Base-by-base conservation (phyloP, 345 rosid genomes). In the Toxicodendron radicans region DNA sequence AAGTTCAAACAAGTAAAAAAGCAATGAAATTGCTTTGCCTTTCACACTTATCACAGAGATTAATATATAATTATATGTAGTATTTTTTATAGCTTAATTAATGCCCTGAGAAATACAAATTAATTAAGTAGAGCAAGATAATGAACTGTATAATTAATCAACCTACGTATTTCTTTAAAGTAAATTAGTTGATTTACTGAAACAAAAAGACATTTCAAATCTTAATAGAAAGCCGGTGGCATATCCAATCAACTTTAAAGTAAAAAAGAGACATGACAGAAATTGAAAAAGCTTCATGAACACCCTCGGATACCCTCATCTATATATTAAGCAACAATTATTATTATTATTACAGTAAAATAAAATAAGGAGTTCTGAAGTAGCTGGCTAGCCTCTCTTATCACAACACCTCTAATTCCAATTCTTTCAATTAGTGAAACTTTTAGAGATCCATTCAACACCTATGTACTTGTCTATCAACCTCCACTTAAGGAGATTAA, bases 201-300 rank as follows among this genome's bases (percentile, higher is more conserved):
- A 63, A 21, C 24, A 70, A 70, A 57, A 33, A 21, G 13, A 7
- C 38, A 2, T 70, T 41, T 18, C 30, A 27, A 69, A 54, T 43
- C 53, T 58, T 43, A 16, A 70, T 21, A 58, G 18, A 54, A 58
- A 58, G 45, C 48, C 27, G 54, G 17, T 24, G 74, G 41, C 65
- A 58, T 43, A 59, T 71, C 41, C 58, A 27, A 71, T 71, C 66
- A 71, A 46, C 74, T 71, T 59, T 27, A 30, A 52, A 58, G 41
- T 27, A n/a, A 71, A 59, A 45, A 63, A 24, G 74, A 43, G 43
- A 58, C 46, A 16, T 33, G 54, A 66, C 54, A 21, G 20, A 32
- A 33, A 5, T 53, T 32, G 58, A 46, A 27, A 27, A 27, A 38
- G 43, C 43, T 38, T 38, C 43, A 38, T 38, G 1, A 1, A 38